phyloP scores from a whole-genome alignment of 257 asterid species.

The Fraxinus cuspidata region DNA sequence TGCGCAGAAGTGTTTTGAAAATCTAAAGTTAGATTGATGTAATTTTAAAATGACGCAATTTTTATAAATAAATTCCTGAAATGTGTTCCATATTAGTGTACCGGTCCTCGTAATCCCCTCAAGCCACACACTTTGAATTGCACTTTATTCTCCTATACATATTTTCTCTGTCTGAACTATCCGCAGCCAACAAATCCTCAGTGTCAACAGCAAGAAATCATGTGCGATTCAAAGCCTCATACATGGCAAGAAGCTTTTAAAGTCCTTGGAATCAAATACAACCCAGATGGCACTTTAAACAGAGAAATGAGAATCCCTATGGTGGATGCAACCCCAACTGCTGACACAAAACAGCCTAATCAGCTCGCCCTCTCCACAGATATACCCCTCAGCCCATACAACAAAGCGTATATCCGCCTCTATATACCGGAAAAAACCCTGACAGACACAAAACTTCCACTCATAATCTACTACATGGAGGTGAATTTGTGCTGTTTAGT shows the following conservation, averaged over 20 bases:
- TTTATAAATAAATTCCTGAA: not conserved
- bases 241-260: not conserved
- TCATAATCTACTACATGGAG: conserved; percentile 46
- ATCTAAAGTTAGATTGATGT: too few species aligned
- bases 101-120: not conserved
- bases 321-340: conserved; percentile 28
- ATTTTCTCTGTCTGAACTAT: too few species aligned
- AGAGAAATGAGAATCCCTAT: conserved; percentile 4
- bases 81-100: not conserved
- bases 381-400: conserved; percentile 12
- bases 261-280: not conserved
- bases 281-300: not conserved
- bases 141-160: not conserved
- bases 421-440: conserved; percentile 27
- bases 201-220: not conserved
- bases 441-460: conserved; percentile 29
- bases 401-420: conserved; percentile 35
- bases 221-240: not conserved
- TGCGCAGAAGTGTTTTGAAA: too few species aligned
- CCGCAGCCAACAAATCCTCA: not conserved
- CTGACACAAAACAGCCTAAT: not conserved
- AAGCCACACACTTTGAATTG: not conserved
- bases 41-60: too few species aligned
- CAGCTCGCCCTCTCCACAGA: conserved; percentile 33
- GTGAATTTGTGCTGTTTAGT: conserved; percentile 43